phyloP scores from a whole-genome alignment of 768 basidiomycete species.

The Mycena venus region DNA sequence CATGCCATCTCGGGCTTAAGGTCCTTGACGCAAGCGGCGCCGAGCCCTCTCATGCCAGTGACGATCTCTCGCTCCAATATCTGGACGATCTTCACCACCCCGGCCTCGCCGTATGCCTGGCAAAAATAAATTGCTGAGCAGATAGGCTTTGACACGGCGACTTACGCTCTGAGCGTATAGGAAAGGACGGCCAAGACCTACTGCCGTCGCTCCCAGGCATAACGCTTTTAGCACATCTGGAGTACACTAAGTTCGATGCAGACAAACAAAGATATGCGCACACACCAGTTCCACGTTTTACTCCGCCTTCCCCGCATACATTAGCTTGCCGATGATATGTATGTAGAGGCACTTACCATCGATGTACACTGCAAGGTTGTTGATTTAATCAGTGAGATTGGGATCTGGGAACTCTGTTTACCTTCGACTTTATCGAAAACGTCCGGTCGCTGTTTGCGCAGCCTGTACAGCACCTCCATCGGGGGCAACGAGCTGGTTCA shows the following conservation, averaged over 20 bases:
- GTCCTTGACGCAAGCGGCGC: constrained; percentile 73
- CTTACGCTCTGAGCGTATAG: constrained; percentile 88
- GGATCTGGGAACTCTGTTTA: constrained; percentile 32
- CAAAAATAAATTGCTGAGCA: neutral
- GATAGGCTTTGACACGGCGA: neutral
- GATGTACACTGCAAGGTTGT: constrained; percentile 73
- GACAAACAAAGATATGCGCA: neutral
- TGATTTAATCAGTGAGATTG: constrained; percentile 20
- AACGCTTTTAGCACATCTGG: constrained; percentile 90
- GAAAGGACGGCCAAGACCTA: constrained; percentile 89
- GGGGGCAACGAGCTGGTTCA: constrained; percentile 77
- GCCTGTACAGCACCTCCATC: constrained; percentile 80
- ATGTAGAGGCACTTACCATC: constrained; percentile 65
- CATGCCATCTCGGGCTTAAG: constrained; percentile 83
- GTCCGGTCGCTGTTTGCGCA: constrained; percentile 81
- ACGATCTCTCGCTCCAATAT: constrained; percentile 85
- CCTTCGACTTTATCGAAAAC: constrained; percentile 82
- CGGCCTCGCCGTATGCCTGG: constrained; percentile 82
- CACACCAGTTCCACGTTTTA: constrained; percentile 82
- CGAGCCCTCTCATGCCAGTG: constrained; percentile 81
- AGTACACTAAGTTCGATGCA: neutral
- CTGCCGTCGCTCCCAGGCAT: constrained; percentile 89
- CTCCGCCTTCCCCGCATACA: constrained; percentile 56
- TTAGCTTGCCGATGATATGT: neutral
- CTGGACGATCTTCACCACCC: constrained; percentile 73